Conservation (phyloP, 2,329 filamentous ascomycete species). For the Tolypocladium guangdongense region DNA sequence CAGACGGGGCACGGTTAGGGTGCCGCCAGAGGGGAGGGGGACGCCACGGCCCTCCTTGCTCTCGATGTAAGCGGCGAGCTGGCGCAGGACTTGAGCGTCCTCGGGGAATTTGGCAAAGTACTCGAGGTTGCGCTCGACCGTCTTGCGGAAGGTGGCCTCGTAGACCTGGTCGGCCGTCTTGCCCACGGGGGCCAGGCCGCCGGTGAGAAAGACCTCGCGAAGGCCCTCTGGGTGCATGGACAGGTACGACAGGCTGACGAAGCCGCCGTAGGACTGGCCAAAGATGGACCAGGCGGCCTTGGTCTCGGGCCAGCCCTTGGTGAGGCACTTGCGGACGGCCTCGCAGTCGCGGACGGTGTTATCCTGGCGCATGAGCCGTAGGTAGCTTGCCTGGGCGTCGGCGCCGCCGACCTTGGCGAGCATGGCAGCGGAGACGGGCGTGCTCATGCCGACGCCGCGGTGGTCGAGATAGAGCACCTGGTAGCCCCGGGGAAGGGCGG, state of each 20-base stretch:
- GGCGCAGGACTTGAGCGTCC: slow-evolving; percentile 58
- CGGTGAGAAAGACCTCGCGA: slow-evolving; percentile 73
- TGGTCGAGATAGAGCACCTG: slow-evolving; percentile 84
- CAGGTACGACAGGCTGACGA: slow-evolving; percentile 74
- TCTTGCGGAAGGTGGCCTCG: slow-evolving; percentile 55
- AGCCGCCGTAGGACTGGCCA: slow-evolving; percentile 88
- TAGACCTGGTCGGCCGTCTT: slow-evolving; percentile 67
- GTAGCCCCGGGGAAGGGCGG: slow-evolving; percentile 68
- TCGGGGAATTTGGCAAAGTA: slow-evolving; percentile 84
- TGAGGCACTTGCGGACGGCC: slow-evolving; percentile 68
- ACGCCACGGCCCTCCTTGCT: slow-evolving; percentile 40
- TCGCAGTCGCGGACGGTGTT: slow-evolving; percentile 85
- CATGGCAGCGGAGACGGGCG: slow-evolving; percentile 63
- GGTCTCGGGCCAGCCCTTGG: slow-evolving; percentile 53
- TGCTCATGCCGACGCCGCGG: slow-evolving; percentile 77
- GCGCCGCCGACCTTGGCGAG: slow-evolving; percentile 35
- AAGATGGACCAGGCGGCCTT: slow-evolving; percentile 76
- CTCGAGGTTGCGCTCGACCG: slow-evolving; percentile 58
- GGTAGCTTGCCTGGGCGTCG: slow-evolving; percentile 63
- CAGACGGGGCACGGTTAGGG: slow-evolving; percentile 62
- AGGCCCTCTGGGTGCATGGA: slow-evolving; percentile 69
- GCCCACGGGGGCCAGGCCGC: slow-evolving; percentile 70
- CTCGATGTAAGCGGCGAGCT: slow-evolving; percentile 54
- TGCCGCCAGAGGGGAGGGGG: slow-evolving; percentile 59
- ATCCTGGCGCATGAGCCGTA: slow-evolving; percentile 79